These are phyloP conservation scores for Aspergillus viridinutans DNA, from an alignment of 2,329 filamentous ascomycete genomes.

Conservation along the genomic window DNA sequence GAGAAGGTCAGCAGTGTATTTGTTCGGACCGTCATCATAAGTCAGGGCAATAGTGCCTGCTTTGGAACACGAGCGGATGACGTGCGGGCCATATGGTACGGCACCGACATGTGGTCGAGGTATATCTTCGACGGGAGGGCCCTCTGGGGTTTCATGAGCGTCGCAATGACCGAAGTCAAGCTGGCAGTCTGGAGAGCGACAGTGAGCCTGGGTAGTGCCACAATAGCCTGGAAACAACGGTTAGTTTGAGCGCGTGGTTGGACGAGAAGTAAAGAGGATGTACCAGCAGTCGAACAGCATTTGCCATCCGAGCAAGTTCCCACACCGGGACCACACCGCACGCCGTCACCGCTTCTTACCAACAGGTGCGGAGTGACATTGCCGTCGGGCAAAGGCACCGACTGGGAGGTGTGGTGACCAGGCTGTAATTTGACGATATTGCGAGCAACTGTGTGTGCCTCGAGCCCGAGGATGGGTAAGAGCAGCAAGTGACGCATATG, in stretches of 20 bases:
- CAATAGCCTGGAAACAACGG: conserved; percentile 33
- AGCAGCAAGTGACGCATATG: conserved; percentile 13
- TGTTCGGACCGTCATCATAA: conserved; percentile 63
- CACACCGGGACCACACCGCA: conserved; percentile 32
- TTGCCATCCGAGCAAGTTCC: conserved; percentile 32
- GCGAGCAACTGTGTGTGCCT: conserved; percentile 9
- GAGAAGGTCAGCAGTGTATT: conserved; percentile 58
- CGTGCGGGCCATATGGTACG: conserved; percentile 33
- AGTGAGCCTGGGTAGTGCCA: conserved; percentile 34
- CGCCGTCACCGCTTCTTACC: conserved; percentile 15
- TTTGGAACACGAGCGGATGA: conserved; percentile 39
- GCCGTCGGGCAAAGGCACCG: not conserved
- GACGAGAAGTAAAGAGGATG: conserved; percentile 1
- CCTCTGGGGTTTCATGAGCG: conserved; percentile 30
- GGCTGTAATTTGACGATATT: conserved; percentile 9
- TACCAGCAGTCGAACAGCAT: conserved; percentile 40
- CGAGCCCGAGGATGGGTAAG: conserved; percentile 10
- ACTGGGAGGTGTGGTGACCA: conserved; percentile 2
- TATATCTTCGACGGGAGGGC: conserved; percentile 32
- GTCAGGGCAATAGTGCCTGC: conserved; percentile 61
- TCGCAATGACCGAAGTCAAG: conserved; percentile 39
- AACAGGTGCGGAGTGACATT: conserved; percentile 3
- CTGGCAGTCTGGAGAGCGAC: conserved; percentile 38
- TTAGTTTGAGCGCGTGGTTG: not conserved
- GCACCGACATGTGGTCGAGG: conserved; percentile 33